Evolutionary conservation across 108 stramenopile genomes (phyloP).

Genomic region (Skeletonema marinoi): DNA sequence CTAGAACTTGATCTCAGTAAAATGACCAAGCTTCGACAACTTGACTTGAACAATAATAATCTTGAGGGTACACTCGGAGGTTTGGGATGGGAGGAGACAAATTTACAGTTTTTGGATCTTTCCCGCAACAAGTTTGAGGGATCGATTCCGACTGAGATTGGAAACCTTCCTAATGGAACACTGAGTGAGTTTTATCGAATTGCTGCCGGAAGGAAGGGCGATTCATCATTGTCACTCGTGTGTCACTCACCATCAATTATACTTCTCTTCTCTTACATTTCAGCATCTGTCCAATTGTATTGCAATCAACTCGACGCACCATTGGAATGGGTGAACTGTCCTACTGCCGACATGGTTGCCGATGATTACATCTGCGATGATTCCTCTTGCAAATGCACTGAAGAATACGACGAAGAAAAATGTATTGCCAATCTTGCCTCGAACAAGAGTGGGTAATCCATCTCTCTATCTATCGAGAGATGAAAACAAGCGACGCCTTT

Average conservation of each 20-base stretch:
- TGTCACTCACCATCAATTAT: neutral
- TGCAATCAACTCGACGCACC: neutral
- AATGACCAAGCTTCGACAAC: neutral
- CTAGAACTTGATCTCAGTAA: neutral
- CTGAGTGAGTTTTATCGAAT: neutral
- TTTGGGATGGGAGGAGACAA: neutral
- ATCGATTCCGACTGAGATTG: neutral
- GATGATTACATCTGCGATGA: neutral
- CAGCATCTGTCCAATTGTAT: neutral
- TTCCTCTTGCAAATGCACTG: neutral
- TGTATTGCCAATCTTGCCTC: too few relatives aligned
- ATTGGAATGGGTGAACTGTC: neutral
- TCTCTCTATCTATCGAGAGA: too few relatives aligned
- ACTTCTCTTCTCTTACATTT: neutral
- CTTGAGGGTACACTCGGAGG: neutral
- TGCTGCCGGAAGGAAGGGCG: neutral
- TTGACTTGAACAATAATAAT: neutral
- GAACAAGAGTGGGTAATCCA: too few relatives aligned
- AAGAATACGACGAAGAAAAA: neutral
- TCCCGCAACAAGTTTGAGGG: neutral
- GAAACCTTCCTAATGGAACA: neutral
- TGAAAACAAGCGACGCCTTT: too few relatives aligned
- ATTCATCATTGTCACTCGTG: neutral
- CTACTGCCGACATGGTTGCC: neutral
- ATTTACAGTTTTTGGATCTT: neutral